Conservation (phyloP, 306 rosid genomes). For the Betula pendula region DNA sequence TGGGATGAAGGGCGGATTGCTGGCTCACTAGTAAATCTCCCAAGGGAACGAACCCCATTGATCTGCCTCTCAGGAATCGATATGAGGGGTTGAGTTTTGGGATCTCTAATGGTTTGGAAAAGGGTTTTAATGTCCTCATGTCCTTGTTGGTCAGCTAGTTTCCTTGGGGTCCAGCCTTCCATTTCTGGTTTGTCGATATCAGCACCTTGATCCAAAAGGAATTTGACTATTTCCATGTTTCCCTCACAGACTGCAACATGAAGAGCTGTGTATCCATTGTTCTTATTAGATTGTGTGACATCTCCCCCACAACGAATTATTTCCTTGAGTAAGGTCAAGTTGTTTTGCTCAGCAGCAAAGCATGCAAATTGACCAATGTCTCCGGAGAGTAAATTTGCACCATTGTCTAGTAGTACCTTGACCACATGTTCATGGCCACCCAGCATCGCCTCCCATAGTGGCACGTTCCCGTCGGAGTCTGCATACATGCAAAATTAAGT, state of each 20-base stretch:
- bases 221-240: constrained; percentile 57
- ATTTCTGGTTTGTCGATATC: constrained; percentile 63
- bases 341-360: constrained; percentile 61
- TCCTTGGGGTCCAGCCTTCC: constrained; percentile 92
- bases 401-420: constrained; percentile 59
- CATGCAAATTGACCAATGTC: constrained; percentile 72
- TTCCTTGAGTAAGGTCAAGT: constrained; percentile 54
- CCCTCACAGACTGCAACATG: constrained; percentile 79
- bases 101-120: constrained; percentile 47
- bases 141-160: constrained; percentile 81
- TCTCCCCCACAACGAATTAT: constrained; percentile 62
- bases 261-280: constrained; percentile 64
- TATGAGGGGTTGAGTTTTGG: constrained; percentile 33
- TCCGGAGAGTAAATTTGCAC: constrained; percentile 54
- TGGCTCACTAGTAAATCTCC: constrained; percentile 77
- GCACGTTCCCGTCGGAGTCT: constrained; percentile 79
- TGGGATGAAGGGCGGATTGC: constrained; percentile 43
- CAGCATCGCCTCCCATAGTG: constrained; percentile 79
- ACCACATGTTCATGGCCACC: constrained; percentile 56
- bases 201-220: constrained; percentile 66
- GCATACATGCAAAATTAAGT: constrained; percentile 14
- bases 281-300: constrained; percentile 39
- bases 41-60: constrained; percentile 47
- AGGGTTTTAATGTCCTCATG: constrained; percentile 62
- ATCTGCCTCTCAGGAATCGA: constrained; percentile 40